Evolutionary conservation across 2,329 filamentous ascomycete genomes (phyloP).

Genomic region (Dothideomycetes sp.): DNA sequence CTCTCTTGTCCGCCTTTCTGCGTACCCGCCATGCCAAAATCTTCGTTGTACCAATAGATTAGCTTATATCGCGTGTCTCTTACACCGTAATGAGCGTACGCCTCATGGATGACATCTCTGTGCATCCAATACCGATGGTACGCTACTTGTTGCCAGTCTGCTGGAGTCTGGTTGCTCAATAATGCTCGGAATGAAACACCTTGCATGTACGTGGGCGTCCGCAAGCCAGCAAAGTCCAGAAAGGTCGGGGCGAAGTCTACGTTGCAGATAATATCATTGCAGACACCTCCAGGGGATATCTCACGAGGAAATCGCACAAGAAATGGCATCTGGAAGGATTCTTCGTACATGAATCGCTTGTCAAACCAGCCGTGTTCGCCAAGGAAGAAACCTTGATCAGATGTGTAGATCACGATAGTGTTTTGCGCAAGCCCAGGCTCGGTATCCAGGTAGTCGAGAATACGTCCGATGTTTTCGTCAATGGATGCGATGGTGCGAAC

Average conservation of each 20-base stretch:
- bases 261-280: conserved; percentile 41
- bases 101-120: too few species aligned
- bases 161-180: too few species aligned
- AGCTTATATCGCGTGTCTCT: too few species aligned
- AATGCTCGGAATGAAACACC: too few species aligned
- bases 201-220: conserved; percentile 40
- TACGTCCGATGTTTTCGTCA: conserved; percentile 40
- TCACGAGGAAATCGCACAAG: conserved; percentile 35
- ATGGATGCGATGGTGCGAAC: conserved; percentile 41
- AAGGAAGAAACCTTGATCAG: conserved; percentile 46
- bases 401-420: conserved; percentile 44
- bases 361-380: conserved; percentile 49
- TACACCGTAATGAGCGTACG: too few species aligned
- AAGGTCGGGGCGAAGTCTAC: conserved; percentile 44
- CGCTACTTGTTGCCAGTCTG: too few species aligned
- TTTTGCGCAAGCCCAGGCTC: conserved; percentile 30
- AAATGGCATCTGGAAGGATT: conserved; percentile 47
- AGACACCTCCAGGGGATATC: conserved; percentile 29
- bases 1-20: too few species aligned
- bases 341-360: conserved; percentile 49
- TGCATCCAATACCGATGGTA: too few species aligned
- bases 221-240: conserved; percentile 33
- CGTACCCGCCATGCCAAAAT: too few species aligned
- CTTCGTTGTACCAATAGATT: too few species aligned
- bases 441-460: conserved; percentile 36